Evolutionary conservation across 257 asterid species (phyloP), one percentile per base, ranked within the genome.

Genomic region (Fraxinus americana): DNA sequence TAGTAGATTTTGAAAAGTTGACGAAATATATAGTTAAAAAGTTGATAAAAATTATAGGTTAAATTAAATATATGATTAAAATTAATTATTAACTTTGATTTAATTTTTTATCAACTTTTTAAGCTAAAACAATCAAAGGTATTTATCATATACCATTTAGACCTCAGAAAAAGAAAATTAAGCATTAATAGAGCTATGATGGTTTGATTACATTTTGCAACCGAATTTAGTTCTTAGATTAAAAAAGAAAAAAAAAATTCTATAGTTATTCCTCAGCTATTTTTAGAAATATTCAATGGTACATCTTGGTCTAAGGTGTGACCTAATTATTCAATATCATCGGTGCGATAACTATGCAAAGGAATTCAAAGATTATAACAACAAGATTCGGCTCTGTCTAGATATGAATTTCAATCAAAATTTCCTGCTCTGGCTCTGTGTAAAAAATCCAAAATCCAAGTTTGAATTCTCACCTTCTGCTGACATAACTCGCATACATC

Each of bases 401-500:
- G 32, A 43, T 36, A 67, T 67, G 27, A 14, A 35, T 66, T 48
- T 48, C 71, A 73, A 52, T 67, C 59, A 34, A n/a, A 35, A 32
- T 35, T 77, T 77, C 41, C 50, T 74, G 38, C 34, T 34, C 13
- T 50, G 4, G 38, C 34, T 34, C 13, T 50, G 4, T 8, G 61
- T 57, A 30, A 36, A 57, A 61, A 48, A 48, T 48, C 57, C 65
- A 54, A 54, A 54, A 54, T 54, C 63, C 71, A 75, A 39, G 43
- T 32, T 67, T 1, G 30, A 48, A 45, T 21, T 61, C 23, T 48
- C 75, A 76, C 74, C 84, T 8, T 13, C 63, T 69, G 82, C 77
- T 74, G 82, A 78, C 80, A 74, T 77, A 39, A 11, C 48, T 41
- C 48, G 4, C 48, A 11, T 41, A 9, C 11, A 41, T 41, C 14